Percentiles rank a stretch among this genome's conserved stretches.
Evolutionary conservation across 352 stramenopile species (phyloP).

Genomic region (Phytopythium ostracodes): DNA sequence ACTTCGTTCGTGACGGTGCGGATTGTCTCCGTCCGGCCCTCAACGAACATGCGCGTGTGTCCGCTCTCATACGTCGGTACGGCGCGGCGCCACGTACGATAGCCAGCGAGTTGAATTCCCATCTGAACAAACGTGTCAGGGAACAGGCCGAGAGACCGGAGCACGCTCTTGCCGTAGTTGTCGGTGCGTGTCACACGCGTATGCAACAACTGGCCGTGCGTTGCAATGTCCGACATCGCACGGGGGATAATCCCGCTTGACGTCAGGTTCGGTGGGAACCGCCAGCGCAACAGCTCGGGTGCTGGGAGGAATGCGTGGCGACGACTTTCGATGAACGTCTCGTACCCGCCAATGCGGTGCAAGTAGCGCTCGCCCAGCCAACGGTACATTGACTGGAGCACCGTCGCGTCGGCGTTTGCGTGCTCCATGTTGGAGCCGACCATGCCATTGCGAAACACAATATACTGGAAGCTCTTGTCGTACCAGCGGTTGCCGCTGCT

Average conservation of each 20-base stretch:
- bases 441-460: slow-evolving; percentile 92
- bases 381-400: slow-evolving; percentile 59
- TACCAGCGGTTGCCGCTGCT: slow-evolving; percentile 91
- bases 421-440: slow-evolving; percentile 92
- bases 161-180: slow-evolving; percentile 73
- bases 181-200: slow-evolving; percentile 79
- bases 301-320: slow-evolving; percentile 52
- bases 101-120: slow-evolving; percentile 91
- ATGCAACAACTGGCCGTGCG: slow-evolving; percentile 65
- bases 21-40: slow-evolving; percentile 91
- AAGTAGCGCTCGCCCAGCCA: slow-evolving; percentile 63
- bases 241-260: slow-evolving; percentile 28
- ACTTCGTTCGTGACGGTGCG: slow-evolving; percentile 74
- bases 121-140: slow-evolving; percentile 95
- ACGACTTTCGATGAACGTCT: slow-evolving; percentile 63
- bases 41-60: slow-evolving; percentile 90
- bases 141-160: slow-evolving; percentile 79
- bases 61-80: slow-evolving; percentile 94
- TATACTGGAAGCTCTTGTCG: slow-evolving; percentile 95
- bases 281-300: slow-evolving; percentile 51
- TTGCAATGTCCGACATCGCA: slow-evolving; percentile 62
- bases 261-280: slow-evolving; percentile 31
- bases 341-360: slow-evolving; percentile 49
- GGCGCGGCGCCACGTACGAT: slow-evolving; percentile 81
- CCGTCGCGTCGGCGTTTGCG: slow-evolving; percentile 93